Evolutionary conservation across 2,329 filamentous ascomycete genomes (phyloP), one percentile per base, ranked within the genome.

Genomic region (Emydomyces testavorans): DNA sequence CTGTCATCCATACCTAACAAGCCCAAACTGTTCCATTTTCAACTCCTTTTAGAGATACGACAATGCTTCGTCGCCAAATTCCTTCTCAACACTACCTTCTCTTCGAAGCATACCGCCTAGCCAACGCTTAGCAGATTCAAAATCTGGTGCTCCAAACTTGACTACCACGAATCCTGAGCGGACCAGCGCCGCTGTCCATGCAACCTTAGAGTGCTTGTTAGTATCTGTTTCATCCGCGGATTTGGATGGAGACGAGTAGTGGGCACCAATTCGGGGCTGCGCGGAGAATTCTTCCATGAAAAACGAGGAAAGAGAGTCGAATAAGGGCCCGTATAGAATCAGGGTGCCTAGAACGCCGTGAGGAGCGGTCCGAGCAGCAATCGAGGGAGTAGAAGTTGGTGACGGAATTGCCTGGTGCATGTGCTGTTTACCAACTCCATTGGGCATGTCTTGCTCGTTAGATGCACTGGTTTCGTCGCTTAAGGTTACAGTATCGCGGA

Each of bases 401-500:
- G 36, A 32, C 18, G 35, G 29, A 10, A 24, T 26, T 11, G 26
- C 16, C 24, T 35, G 35, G 15, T 11, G 45, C 35, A 2, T 40
- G 8, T 4, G 16, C 4, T 31, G 6, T 4, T 20, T 46, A 28
- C 16, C n/a, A 10, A 18, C 34, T n/a, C 26, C 16, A 2, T 24
- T 46, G 2, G 13, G 43, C 7, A 13, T 54, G 13, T 71, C 45
- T 65, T 70, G 29, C n/a, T 31, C 43, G 13, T 43, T 80, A 65
- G 1, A 65, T 54, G 16, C 18, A 29, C 18, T 29, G 41, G 34
- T 29, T 65, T 75, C 71, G 18, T 73, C 73, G 52, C 85, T 78
- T 4, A 98, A 71, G 8, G 89, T 76, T 38, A 96, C 73, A 6
- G 85, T 83, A 64, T 98, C 92, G 52, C 90, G 76, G n/a, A 96